Percentiles rank a stretch among this genome's conserved stretches.
Evolutionary conservation across 352 stramenopile genomes (phyloP).

Genomic region (Globisporangium spinosum): DNA sequence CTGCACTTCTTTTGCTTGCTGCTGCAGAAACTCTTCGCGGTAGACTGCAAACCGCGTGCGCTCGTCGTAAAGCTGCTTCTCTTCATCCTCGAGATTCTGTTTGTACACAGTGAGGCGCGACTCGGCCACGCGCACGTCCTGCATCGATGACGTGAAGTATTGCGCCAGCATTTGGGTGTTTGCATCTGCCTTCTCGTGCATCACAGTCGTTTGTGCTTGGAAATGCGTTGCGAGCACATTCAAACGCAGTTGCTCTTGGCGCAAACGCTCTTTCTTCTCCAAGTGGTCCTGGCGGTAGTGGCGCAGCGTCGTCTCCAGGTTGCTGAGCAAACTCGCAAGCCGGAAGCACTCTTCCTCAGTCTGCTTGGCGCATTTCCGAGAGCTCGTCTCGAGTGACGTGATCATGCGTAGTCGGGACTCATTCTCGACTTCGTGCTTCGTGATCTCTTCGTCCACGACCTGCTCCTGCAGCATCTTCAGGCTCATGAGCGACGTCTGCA

Average conservation of each 20-base stretch:
- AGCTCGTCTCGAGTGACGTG: constrained; percentile 53
- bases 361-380: constrained; percentile 43
- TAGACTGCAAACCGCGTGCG: constrained; percentile 46
- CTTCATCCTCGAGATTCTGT: constrained; percentile 38
- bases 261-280: constrained; percentile 72
- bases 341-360: constrained; percentile 62
- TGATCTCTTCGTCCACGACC: constrained; percentile 32
- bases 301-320: constrained; percentile 50
- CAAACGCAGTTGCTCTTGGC: constrained; percentile 64
- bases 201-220: constrained; percentile 49
- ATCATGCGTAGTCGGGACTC: constrained; percentile 60
- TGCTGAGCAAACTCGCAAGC: constrained; percentile 42
- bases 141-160: constrained; percentile 32
- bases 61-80: constrained; percentile 46
- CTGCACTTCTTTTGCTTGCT: constrained; percentile 32
- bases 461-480: constrained; percentile 47
- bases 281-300: constrained; percentile 51
- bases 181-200: constrained; percentile 47
- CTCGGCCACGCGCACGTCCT: constrained; percentile 48
- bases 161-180: constrained; percentile 42
- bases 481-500: constrained; percentile 48
- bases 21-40: constrained; percentile 38
- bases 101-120: constrained; percentile 34
- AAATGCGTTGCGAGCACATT: constrained; percentile 59
- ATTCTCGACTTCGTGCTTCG: constrained; percentile 42